Percentiles rank a stretch among this genome's conserved stretches.
Conservation (phyloP, 768 basidiomycete genomes). For the Pleurotus eryngii region DNA sequence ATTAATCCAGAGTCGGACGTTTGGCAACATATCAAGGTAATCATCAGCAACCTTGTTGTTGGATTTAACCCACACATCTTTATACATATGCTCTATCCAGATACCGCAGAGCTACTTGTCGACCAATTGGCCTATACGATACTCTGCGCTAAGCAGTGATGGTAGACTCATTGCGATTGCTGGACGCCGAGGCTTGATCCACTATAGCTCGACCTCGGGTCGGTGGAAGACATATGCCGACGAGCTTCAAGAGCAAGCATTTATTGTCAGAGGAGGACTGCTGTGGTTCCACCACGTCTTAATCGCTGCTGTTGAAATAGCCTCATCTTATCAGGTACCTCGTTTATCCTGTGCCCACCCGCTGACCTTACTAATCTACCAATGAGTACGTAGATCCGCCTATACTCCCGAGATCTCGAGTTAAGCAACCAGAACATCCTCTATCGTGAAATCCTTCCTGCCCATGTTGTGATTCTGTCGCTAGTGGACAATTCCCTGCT, state of each 20-base stretch:
- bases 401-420: conserved; percentile 92
- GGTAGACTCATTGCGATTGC: conserved; percentile 91
- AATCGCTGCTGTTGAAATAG: conserved; percentile 83
- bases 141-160: conserved; percentile 87
- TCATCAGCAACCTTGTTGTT: not conserved
- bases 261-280: conserved; percentile 85
- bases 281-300: conserved; percentile 97
- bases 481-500: conserved; percentile 93
- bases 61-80: not conserved
- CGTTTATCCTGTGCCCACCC: not conserved
- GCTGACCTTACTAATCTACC: conserved; percentile 1
- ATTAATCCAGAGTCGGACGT: conserved; percentile 98
- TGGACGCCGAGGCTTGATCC: conserved; percentile 84
- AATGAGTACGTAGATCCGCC: conserved; percentile 58
- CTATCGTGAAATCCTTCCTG: conserved; percentile 71
- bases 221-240: conserved; percentile 90
- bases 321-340: conserved; percentile 72
- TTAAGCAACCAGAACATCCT: conserved; percentile 80
- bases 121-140: conserved; percentile 91
- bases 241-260: conserved; percentile 81
- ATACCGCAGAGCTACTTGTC: conserved; percentile 87
- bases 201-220: conserved; percentile 92
- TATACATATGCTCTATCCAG: conserved; percentile 34
- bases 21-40: conserved; percentile 94
- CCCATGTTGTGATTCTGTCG: conserved; percentile 83